phyloP scores from a whole-genome alignment of 2,329 filamentous ascomycete genomes.

The Capronia epimyces region DNA sequence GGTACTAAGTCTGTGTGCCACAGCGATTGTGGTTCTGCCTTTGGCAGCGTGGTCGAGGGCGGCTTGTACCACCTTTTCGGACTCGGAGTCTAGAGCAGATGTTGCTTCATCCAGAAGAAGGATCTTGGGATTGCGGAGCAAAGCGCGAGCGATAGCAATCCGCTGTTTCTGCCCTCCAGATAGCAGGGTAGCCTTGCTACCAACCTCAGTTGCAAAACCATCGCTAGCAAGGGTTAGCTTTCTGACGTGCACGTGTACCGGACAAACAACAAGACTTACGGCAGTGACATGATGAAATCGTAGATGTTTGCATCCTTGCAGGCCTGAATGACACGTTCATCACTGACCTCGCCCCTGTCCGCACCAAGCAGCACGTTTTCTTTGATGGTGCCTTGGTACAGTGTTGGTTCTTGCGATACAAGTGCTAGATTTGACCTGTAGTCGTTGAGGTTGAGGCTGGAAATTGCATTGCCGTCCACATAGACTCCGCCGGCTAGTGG shows the following conservation, averaged over 20 bases:
- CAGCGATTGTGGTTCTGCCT: slow-evolving; percentile 84
- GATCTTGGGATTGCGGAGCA: slow-evolving; percentile 86
- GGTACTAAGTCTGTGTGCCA: slow-evolving; percentile 84
- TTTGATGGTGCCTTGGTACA: slow-evolving; percentile 86
- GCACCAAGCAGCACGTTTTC: slow-evolving; percentile 85
- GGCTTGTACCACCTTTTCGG: slow-evolving; percentile 55
- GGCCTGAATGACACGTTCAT: slow-evolving; percentile 67
- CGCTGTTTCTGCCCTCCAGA: slow-evolving; percentile 93
- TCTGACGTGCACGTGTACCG: slow-evolving; percentile 21
- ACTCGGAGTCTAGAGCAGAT: slow-evolving; percentile 47
- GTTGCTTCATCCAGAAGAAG: slow-evolving; percentile 75
- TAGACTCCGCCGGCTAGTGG: slow-evolving; percentile 73
- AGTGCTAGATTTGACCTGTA: slow-evolving; percentile 81
- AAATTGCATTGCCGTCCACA: slow-evolving; percentile 78
- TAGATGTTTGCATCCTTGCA: slow-evolving; percentile 90
- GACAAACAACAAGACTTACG: slow-evolving; percentile 41
- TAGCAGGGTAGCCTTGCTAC: slow-evolving; percentile 76
- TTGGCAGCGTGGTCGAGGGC: slow-evolving; percentile 76
- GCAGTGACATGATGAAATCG: slow-evolving; percentile 80
- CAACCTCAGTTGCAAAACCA: slow-evolving; percentile 78
- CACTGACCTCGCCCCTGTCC: slow-evolving; percentile 59
- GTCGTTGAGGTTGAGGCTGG: slow-evolving; percentile 72
- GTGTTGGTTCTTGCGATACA: slow-evolving; percentile 87
- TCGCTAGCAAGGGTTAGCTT: slow-evolving; percentile 45
- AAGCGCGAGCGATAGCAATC: slow-evolving; percentile 83